Evolutionary conservation across 2,329 filamentous ascomycete species (phyloP).

Genomic region (Clonostachys sp.): DNA sequence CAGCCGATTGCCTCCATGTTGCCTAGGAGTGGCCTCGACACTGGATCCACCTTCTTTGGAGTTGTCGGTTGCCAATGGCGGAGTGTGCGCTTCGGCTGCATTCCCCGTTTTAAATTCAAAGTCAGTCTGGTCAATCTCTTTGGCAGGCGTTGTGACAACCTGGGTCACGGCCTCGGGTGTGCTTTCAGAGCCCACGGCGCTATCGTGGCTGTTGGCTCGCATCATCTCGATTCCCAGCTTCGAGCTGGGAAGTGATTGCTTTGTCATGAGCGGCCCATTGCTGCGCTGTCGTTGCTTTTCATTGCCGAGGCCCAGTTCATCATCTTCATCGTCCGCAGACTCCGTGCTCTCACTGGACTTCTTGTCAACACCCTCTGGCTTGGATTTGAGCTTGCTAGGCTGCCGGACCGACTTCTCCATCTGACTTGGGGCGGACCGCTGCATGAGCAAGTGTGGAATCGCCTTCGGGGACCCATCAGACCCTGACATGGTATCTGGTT

Average conservation of each 20-base stretch:
- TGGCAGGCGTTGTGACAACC: constrained; percentile 41
- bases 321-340: constrained; percentile 92
- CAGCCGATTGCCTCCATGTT: constrained; percentile 4
- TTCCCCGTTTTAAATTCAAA: background rate
- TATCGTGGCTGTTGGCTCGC: constrained; percentile 91
- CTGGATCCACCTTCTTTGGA: background rate
- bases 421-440: constrained; percentile 61
- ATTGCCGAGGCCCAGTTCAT: constrained; percentile 62
- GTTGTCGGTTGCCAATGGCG: constrained; percentile 5
- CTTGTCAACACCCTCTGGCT: constrained; percentile 71
- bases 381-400: constrained; percentile 68
- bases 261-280: constrained; percentile 31
- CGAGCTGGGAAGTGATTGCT: constrained; percentile 65
- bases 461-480: constrained; percentile 24
- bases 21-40: background rate
- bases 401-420: constrained; percentile 55
- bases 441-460: constrained; percentile 50
- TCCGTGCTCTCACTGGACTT: constrained; percentile 70
- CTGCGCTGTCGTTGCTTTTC: constrained; percentile 42
- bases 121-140: constrained; percentile 21
- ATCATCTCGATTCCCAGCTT: constrained; percentile 97
- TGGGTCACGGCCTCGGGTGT: constrained; percentile 47
- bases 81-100: constrained; percentile 8
- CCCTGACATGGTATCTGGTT: constrained; percentile 39
- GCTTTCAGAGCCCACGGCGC: constrained; percentile 54